Evolutionary conservation across 306 rosid species (phyloP), one percentile per base, ranked within the genome.

Genomic region (Vachellia collinsii): DNA sequence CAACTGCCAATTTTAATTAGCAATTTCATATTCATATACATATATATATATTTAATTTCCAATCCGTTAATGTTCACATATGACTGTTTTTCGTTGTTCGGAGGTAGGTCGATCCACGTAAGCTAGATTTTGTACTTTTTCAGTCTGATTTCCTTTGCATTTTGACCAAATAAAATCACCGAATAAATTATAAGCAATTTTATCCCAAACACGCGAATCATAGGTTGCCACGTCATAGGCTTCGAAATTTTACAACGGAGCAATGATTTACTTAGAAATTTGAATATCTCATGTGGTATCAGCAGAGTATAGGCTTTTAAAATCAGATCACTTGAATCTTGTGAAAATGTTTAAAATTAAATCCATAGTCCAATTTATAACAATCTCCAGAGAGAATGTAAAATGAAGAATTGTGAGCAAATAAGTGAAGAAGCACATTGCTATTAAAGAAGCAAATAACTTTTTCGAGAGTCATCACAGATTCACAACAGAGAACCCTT

Each of bases 401-500:
- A 51, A 51, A 5, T 17, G 22, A 8, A 43, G 3, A 43, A 43
- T 43, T 43, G 47, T 43, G 1, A 19, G 59, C 22, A 53, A 53
- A 53, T 19, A 14, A 38, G 34, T 19, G 72, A 41, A 68, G 10
- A 42, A 42, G 19, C 19, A 67, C 34, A 42, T 39, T 20, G 50
- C 72, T 4, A 17, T 8, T 3, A 7, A 53, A 53, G 25, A n/a
- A 78, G 69, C 50, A 88, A 20, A 75, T 71, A 80, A 54, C 46
- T 25, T 77, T 81, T 63, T 69, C 70, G 54, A 11, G 70, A 66
- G 74, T 53, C 59, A 76, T 74, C 48, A 68, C 53, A 42, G 13
- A 69, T 20, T 42, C 53, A 65, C 36, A 71, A 72, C 38, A 58
- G 48, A 54, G 77, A 68, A 73, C 65, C 34, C 75, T 50, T 62